Base-by-base conservation (phyloP, 169 alveolate genomes). In the Plasmodium gonderi region DNA sequence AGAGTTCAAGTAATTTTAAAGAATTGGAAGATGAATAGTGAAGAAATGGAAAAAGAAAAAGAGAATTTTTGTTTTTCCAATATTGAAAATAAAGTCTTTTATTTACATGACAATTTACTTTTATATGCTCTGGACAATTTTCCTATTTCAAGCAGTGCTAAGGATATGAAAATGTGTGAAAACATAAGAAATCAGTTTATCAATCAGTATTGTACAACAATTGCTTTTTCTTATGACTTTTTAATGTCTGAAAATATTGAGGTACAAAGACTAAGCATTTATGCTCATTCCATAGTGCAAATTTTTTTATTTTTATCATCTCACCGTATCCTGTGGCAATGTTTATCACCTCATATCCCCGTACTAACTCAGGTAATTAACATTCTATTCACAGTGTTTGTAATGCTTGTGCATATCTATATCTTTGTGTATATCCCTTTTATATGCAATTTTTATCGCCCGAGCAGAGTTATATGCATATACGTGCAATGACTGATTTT, bases 41-140 rank as follows among this genome's bases (percentile, higher is more conserved):
- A 87, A 54, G 89, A 74, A 17, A 36, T 90, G 54, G 79, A 87
- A 40, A 67, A 68, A 29, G 87, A 47, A 42, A 74, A 60, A 12
- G 49, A 54, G 7, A 42, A 87, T 29, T 20, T 20, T 14, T 40
- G 45, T 60, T 54, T n/a, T 45, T 74, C 87, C 17, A 74, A 87
- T 78, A 75, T 87, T 23, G 94, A 90, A 78, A 90, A 90, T 65
- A 90, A 90, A 23, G 81, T 90, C 14, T 77, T 90, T 38, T 79
- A 90, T 67, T 67, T 90, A 77, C 94, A 90, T 69, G 94, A 90
- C 72, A 76, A 79, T 90, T 90, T 90, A 72, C 80, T 90, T 77
- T 65, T 79, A 78, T 90, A 90, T 79, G 91, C 90, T n/a, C 14
- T 45, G 23, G 82, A 90, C 12, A 90, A 44, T 45, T 77, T 67